phyloP scores from a whole-genome alignment of 202 grass and related monocot genomes.

The Hordeum pubiflorum region DNA sequence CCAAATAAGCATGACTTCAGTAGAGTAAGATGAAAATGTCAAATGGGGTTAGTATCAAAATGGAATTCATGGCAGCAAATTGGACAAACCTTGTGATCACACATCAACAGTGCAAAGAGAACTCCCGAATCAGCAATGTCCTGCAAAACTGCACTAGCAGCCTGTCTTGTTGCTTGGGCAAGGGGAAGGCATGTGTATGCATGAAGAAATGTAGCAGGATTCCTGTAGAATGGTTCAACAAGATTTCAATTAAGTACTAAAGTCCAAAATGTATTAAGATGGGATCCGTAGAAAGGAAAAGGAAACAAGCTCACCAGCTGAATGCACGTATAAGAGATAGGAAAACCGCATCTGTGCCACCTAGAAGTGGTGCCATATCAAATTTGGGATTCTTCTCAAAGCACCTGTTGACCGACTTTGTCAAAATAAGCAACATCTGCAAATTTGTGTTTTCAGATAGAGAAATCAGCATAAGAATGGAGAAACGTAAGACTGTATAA shows the following conservation, averaged over 20 bases:
- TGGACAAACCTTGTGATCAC: constrained; percentile 74
- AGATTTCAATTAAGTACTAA: constrained; percentile 6
- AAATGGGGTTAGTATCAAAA: constrained; percentile 1
- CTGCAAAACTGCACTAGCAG: constrained; percentile 77
- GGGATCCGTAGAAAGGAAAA: not conserved
- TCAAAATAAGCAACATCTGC: constrained; percentile 91
- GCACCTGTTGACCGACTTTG: constrained; percentile 79
- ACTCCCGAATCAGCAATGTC: constrained; percentile 91
- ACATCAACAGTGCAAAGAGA: constrained; percentile 90
- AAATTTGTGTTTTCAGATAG: not conserved
- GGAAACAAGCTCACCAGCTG: constrained; percentile 56
- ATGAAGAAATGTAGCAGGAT: constrained; percentile 95
- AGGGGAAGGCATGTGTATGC: constrained; percentile 94
- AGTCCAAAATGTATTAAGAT: not conserved
- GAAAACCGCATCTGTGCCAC: constrained; percentile 91
- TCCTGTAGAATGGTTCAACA: constrained; percentile 41
- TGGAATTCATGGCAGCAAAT: not conserved
- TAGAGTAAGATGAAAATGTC: not conserved
- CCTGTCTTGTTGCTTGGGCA: constrained; percentile 72
- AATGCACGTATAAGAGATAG: constrained; percentile 84
- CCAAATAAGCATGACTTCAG: not conserved
- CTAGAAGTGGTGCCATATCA: constrained; percentile 83
- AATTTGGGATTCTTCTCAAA: constrained; percentile 97
- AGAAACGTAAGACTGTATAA: not conserved
- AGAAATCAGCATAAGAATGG: constrained; percentile 21